A percentile compares a stretch with the other conserved stretches of the same genome.
Conservation (phyloP, 805 yeast genomes). For the Saturnispora gosingensis region DNA sequence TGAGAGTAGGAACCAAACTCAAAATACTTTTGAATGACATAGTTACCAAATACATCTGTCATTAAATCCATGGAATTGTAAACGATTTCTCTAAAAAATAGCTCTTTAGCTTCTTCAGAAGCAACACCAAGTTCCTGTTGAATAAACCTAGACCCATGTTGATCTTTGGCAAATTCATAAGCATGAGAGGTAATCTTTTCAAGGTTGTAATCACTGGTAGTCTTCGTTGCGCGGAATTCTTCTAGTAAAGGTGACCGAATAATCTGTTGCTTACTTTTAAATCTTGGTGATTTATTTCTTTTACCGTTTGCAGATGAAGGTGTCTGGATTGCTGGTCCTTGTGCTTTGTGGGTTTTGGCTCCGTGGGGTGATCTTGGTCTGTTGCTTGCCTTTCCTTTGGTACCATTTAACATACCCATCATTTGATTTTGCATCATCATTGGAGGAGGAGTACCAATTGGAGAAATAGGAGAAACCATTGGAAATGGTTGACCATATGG, state of each 20-base stretch:
- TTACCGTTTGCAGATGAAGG: conserved; percentile 5
- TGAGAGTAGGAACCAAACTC: conserved; percentile 73
- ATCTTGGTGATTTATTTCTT: conserved; percentile 18
- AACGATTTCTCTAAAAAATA: conserved; percentile 75
- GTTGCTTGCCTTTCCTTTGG: not conserved
- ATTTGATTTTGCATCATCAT: conserved; percentile 9
- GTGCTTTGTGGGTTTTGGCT: not conserved
- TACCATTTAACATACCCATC: conserved; percentile 9
- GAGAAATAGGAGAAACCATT: conserved; percentile 16
- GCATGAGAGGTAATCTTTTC: conserved; percentile 80
- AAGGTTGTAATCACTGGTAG: conserved; percentile 45
- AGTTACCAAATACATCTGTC: conserved; percentile 97
- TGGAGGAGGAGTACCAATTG: conserved; percentile 14
- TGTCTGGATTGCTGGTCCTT: not conserved
- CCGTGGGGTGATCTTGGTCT: conserved; percentile 5
- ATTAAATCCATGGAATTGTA: conserved; percentile 66
- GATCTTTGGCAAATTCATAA: conserved; percentile 87
- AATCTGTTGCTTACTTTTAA: conserved; percentile 34
- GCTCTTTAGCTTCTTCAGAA: conserved; percentile 59
- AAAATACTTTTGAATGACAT: conserved; percentile 89
- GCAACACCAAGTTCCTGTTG: conserved; percentile 76
- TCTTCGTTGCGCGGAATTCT: conserved; percentile 62
- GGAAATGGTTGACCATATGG: conserved; percentile 31
- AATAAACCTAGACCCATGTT: conserved; percentile 93
- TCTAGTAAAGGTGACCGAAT: conserved; percentile 75